Evolutionary conservation across 2,329 filamentous ascomycete genomes (phyloP).

Genomic region (Cadophora sp.): DNA sequence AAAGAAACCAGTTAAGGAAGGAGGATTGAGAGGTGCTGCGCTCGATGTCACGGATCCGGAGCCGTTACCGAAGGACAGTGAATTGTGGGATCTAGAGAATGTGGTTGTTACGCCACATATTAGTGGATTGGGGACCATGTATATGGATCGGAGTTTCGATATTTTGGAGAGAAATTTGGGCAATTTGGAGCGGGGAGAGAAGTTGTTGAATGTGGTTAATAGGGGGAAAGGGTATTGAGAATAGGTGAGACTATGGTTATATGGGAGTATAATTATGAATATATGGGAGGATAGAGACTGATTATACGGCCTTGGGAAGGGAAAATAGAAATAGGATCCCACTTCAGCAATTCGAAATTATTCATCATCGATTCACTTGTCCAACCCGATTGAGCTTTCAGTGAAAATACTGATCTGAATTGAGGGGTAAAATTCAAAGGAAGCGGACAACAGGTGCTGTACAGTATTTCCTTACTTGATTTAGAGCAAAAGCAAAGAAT

Average conservation of each 20-base stretch:
- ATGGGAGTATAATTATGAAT: too few species aligned
- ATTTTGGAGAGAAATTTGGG: conserved; percentile 64
- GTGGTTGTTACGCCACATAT: conserved; percentile 70
- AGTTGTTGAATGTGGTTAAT: conserved; percentile 67
- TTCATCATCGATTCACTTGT: too few species aligned
- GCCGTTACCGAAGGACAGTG: conserved; percentile 63
- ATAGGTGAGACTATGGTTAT: background rate
- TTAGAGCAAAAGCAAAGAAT: too few species aligned
- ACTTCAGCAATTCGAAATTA: too few species aligned
- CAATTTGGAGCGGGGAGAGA: conserved; percentile 56
- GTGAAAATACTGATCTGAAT: too few species aligned
- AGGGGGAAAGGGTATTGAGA: conserved; percentile 64
- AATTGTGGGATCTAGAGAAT: conserved; percentile 68
- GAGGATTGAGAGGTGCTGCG: conserved; percentile 64
- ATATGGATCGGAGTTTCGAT: conserved; percentile 62
- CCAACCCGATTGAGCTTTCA: too few species aligned
- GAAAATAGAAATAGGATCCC: too few species aligned
- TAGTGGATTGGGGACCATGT: conserved; percentile 59
- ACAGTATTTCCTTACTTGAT: too few species aligned
- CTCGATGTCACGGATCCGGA: conserved; percentile 74
- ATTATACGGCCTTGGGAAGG: too few species aligned
- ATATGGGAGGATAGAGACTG: too few species aligned
- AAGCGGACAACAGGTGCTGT: too few species aligned
- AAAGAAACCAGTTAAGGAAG: conserved; percentile 45
- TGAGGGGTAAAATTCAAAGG: too few species aligned